Conservation (phyloP, 1,284 basidiomycete species). For the Tremellales sp. region DNA sequence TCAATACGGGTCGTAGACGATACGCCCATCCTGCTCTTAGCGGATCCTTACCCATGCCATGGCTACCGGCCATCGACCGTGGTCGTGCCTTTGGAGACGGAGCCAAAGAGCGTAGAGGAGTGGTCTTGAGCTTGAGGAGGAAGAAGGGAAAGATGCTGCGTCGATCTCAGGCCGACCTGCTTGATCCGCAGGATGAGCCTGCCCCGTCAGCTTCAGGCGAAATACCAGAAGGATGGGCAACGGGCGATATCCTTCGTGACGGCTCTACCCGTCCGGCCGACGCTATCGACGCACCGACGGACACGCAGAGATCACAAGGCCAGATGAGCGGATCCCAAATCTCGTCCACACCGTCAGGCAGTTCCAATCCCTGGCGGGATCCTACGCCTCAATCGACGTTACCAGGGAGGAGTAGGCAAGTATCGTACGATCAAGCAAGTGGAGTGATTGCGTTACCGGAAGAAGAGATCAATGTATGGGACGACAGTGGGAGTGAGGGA, state of each 20-base stretch:
- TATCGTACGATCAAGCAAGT: constrained; percentile 26
- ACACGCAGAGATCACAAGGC: neutral
- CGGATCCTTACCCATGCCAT: constrained; percentile 80
- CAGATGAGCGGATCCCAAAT: neutral
- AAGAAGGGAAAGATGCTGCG: constrained; percentile 40
- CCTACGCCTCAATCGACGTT: constrained; percentile 15
- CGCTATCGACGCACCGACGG: neutral
- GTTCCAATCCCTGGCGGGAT: constrained; percentile 42
- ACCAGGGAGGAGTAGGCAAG: constrained; percentile 14
- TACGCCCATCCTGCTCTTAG: constrained; percentile 89
- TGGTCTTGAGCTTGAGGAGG: constrained; percentile 38
- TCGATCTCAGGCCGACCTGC: constrained; percentile 27
- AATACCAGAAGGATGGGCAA: constrained; percentile 28
- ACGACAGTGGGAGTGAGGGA: constrained; percentile 47
- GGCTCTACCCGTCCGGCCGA: neutral
- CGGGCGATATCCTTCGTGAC: constrained; percentile 7
- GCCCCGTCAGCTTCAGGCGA: constrained; percentile 1
- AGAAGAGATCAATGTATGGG: constrained; percentile 60
- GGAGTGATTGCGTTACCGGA: constrained; percentile 81
- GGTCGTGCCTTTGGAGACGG: constrained; percentile 38
- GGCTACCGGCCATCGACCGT: constrained; percentile 80
- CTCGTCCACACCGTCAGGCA: constrained; percentile 7
- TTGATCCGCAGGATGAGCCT: neutral
- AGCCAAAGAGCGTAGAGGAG: constrained; percentile 49
- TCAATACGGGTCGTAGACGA: constrained; percentile 65